A percentile compares a stretch with the other conserved stretches of the same genome.
Conservation (phyloP, 345 rosid genomes). For the Clausena lansium region DNA sequence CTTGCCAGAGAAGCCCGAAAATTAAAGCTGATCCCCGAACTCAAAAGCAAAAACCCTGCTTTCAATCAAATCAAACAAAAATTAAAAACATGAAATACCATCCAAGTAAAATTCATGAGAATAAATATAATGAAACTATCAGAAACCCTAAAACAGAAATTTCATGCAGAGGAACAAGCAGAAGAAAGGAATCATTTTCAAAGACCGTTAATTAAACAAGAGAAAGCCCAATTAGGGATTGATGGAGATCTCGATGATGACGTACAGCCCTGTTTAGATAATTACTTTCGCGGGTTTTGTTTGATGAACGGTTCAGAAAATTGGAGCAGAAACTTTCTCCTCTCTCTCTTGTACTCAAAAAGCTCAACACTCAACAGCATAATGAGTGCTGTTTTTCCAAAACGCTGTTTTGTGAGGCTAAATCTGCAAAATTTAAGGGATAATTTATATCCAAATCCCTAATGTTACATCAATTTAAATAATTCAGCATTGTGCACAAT, state of each 20-base stretch:
- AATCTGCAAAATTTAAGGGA: too few relatives aligned
- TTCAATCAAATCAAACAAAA: not conserved
- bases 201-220: not conserved
- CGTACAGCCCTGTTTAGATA: not conserved
- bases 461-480: too few relatives aligned
- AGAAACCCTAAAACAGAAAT: not conserved
- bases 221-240: too few relatives aligned
- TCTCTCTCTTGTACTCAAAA: too few relatives aligned
- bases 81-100: not conserved
- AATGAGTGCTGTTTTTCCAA: too few relatives aligned
- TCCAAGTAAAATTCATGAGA: not conserved
- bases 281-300: not conserved
- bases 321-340: too few relatives aligned
- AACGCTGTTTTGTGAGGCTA: too few relatives aligned
- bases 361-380: too few relatives aligned
- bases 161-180: not conserved
- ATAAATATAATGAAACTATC: not conserved
- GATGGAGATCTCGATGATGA: not conserved
- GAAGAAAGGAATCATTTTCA: not conserved
- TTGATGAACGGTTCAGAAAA: too few relatives aligned
- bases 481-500: too few relatives aligned
- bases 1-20: not conserved
- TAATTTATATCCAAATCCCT: too few relatives aligned
- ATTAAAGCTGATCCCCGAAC: not conserved
- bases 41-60: not conserved